A percentile compares a stretch with the other conserved stretches of the same genome.
Conservation (phyloP, 129 eudicot species). For the Mikania micrantha region DNA sequence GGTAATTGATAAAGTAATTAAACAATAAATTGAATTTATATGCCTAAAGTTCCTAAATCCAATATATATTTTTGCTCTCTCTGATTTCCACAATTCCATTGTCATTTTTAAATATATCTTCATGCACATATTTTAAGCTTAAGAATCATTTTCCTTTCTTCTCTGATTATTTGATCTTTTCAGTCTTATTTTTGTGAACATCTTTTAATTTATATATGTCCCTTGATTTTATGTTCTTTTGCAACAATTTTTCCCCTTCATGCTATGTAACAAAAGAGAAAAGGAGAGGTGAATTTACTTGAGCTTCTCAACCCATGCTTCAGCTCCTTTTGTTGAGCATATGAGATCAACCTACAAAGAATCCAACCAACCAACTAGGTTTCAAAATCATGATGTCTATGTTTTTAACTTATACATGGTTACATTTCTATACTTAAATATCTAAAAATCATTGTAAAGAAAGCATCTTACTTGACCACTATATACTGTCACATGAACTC, state of each 20-base stretch:
- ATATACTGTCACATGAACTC: conserved; percentile 48
- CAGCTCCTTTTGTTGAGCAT: conserved; percentile 51
- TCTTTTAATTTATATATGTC: neutral
- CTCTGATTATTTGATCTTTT: no score
- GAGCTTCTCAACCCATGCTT: conserved; percentile 59
- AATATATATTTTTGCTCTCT: neutral
- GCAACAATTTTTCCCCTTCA: neutral
- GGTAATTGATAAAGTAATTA: conserved; percentile 1
- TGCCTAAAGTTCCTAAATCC: neutral
- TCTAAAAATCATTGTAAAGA: neutral
- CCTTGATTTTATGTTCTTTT: neutral
- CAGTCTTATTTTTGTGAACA: neutral
- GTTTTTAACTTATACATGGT: conserved; percentile 2
- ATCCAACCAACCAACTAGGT: conserved; percentile 1
- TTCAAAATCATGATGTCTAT: conserved; percentile 1
- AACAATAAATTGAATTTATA: neutral
- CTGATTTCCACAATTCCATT: neutral
- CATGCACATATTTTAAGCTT: neutral
- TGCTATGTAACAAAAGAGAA: neutral
- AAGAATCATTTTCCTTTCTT: no score
- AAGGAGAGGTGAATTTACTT: conserved; percentile 28
- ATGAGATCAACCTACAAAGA: conserved; percentile 47
- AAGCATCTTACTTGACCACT: conserved; percentile 50
- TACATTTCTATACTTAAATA: neutral
- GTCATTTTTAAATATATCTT: neutral